Evolutionary conservation across 257 asterid species (phyloP).

Genomic region (Gardenia jasminoides): DNA sequence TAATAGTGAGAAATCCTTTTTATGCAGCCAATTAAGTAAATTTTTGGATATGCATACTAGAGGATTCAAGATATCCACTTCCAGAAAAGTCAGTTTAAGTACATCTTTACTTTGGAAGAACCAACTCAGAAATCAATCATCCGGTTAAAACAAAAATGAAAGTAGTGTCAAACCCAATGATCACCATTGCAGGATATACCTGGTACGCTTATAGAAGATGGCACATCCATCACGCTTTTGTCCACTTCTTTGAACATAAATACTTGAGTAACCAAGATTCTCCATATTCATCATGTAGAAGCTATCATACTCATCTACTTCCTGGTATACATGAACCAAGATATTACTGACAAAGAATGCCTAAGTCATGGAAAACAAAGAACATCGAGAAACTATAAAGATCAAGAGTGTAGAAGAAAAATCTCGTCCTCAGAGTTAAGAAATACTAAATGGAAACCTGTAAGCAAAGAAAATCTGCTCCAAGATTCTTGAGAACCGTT

Average conservation of each 20-base stretch:
- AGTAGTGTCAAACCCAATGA: not conserved
- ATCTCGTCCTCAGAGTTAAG: not conserved
- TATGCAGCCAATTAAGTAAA: not conserved
- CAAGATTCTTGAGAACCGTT: constrained; percentile 63
- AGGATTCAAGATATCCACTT: not conserved
- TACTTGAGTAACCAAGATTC: constrained; percentile 76
- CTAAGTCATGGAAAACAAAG: constrained; percentile 8
- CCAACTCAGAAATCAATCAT: not conserved
- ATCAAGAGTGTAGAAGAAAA: not conserved
- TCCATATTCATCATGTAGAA: constrained; percentile 78
- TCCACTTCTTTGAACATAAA: constrained; percentile 79
- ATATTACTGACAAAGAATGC: constrained; percentile 13
- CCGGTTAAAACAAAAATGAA: constrained; percentile 5
- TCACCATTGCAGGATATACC: constrained; percentile 33
- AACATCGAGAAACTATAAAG: constrained; percentile 1
- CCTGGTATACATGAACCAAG: constrained; percentile 42
- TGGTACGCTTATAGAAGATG: constrained; percentile 63
- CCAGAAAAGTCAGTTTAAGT: not conserved
- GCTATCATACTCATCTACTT: constrained; percentile 83
- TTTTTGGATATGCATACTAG: not conserved
- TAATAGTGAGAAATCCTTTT: not conserved
- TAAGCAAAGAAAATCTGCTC: constrained; percentile 79
- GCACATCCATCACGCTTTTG: constrained; percentile 93
- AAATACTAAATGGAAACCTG: constrained; percentile 46
- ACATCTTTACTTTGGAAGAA: not conserved